Base-by-base conservation (phyloP, 2,329 filamentous ascomycete genomes). In the Fusarium coffeatum region DNA sequence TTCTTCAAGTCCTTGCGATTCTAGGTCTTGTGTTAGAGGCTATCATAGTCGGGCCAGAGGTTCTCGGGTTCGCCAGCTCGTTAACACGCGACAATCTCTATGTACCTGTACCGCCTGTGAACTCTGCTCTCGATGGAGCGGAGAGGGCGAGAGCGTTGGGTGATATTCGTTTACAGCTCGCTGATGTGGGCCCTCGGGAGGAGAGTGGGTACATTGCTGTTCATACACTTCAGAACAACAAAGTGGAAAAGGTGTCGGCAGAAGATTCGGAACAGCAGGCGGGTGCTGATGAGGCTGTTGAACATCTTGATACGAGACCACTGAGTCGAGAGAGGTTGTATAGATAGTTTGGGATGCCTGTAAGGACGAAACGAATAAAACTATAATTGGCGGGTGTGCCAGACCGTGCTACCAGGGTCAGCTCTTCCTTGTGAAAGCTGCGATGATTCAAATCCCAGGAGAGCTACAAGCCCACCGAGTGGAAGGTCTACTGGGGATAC, bases 41-140 rank as follows among this genome's bases (percentile, higher is more conserved):
- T 1, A 0, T 60, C 4, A 34, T 59, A 20, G 6, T 48, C 4
- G 32, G 58, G 7, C 54, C 54, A 4, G 57, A 58, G 2, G 10
- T 59, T 6, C 30, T 59, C 11, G 56, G 56, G 9, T 59, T 46
- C 15, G 56, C 40, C 1, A 59, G 56, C 11, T 57, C 51, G 1
- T 11, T 58, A 0, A 60, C 53, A 4, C 43, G 57, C 5, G 42
- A 60, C 1, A 48, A 48, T 20, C 18, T 11, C 1, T 60, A 42
- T 7, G 32, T 60, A 2, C 43, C 23, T 18, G 10, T 51, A 23
- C 23, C 28, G 4, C 8, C 23, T 3, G 11, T 16, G 1, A 37
- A 56, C 7, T 37, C 55, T 13, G 8, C 22, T 8, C 15, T 59
- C 12, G 28, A 7, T 11, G 58, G 45, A 2, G n/a, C 45, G 0